Percentiles rank a stretch among this genome's conserved stretches.
Conservation (phyloP, 495 filamentous ascomycete genomes). For the Clavariopsis aquatica region DNA sequence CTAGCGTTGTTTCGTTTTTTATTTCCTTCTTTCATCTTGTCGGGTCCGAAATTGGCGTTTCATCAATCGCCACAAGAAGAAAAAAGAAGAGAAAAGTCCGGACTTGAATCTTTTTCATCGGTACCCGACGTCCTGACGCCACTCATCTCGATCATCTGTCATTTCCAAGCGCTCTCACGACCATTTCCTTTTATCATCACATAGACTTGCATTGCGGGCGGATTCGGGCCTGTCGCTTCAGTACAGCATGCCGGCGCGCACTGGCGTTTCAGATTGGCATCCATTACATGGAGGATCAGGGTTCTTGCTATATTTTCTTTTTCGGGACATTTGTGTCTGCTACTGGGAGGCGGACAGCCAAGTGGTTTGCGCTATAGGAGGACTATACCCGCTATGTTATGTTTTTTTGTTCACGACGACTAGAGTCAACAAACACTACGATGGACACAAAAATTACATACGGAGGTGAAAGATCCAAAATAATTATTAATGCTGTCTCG, state of each 20-base stretch:
- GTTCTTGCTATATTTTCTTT: too few species aligned
- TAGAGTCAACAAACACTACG: neutral
- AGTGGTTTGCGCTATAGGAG: neutral
- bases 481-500: neutral
- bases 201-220: constrained; percentile 16
- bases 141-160: neutral
- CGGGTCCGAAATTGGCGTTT: neutral
- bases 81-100: too few species aligned
- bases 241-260: neutral
- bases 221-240: neutral
- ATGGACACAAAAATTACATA: neutral
- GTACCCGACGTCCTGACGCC: constrained; percentile 1
- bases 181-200: neutral
- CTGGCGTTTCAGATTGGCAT: neutral
- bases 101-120: neutral
- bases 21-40: neutral
- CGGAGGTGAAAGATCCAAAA: neutral
- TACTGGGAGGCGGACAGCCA: neutral
- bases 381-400: neutral
- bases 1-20: too few species aligned
- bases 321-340: neutral
- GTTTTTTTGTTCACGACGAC: neutral
- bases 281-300: neutral
- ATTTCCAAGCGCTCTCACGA: neutral
- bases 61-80: neutral